Conservation (phyloP, 2,329 filamentous ascomycete genomes). For the Beauveria australis region DNA sequence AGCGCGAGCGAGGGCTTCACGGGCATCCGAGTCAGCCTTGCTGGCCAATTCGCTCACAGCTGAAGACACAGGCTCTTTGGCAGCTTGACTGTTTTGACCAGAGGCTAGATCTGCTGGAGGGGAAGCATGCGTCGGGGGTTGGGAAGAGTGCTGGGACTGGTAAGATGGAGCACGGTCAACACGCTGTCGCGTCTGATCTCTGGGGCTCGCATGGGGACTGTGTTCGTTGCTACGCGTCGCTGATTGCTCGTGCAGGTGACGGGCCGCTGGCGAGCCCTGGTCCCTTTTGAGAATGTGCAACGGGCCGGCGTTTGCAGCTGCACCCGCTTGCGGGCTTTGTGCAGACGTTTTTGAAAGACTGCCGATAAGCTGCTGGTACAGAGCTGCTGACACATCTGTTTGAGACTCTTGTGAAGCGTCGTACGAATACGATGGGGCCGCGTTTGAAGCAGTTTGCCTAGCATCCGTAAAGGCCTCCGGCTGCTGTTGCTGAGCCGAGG, state of each 20-base stretch:
- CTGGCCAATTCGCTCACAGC: slow-evolving; percentile 58
- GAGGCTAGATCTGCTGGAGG: slow-evolving; percentile 22
- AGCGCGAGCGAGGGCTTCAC: slow-evolving; percentile 54
- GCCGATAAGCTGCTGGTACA: slow-evolving; percentile 31
- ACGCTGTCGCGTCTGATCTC: slow-evolving; percentile 32
- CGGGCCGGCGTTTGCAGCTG: slow-evolving; percentile 23
- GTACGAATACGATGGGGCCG: slow-evolving; percentile 10
- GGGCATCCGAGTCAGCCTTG: slow-evolving; percentile 45
- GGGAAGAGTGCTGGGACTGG: slow-evolving; percentile 19
- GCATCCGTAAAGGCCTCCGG: slow-evolving; percentile 5
- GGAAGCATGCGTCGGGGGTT: slow-evolving; percentile 19
- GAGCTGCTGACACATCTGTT: slow-evolving; percentile 23
- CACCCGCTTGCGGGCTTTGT: slow-evolving; percentile 21
- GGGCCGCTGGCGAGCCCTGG: slow-evolving; percentile 29
- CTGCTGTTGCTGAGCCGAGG: slow-evolving; percentile 13
- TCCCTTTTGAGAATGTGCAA: slow-evolving; percentile 47
- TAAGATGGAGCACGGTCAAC: slow-evolving; percentile 26
- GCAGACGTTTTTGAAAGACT: slow-evolving; percentile 22
- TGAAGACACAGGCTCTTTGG: slow-evolving; percentile 61
- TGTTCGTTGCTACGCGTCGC: slow-evolving; percentile 30
- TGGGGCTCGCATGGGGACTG: slow-evolving; percentile 36
- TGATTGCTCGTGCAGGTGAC: slow-evolving; percentile 31
- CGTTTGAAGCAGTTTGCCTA: background rate
- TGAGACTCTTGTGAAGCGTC: slow-evolving; percentile 30
- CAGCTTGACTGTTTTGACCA: slow-evolving; percentile 16